Evolutionary conservation across 148 eudicot species (phyloP).

Genomic region (Nepenthes mirabilis): DNA sequence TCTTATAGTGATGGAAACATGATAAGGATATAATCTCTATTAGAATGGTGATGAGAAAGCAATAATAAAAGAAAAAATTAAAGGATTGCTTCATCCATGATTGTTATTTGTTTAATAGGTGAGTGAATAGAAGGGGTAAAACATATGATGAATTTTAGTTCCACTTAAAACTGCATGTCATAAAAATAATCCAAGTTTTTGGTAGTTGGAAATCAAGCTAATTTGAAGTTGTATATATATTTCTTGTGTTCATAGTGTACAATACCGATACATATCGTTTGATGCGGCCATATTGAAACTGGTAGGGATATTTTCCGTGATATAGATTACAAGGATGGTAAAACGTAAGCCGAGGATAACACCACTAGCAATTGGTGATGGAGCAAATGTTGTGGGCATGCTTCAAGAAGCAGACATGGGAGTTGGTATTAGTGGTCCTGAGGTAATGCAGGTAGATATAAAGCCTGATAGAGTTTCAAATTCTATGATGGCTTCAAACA

Average conservation of each 20-base stretch:
- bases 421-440: constrained; percentile 61
- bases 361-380: constrained; percentile 63
- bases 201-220: no score
- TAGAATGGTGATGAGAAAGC: background rate
- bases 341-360: constrained; percentile 43
- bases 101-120: no score
- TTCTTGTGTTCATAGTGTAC: background rate
- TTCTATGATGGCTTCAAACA: background rate
- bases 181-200: no score
- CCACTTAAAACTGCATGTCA: no score
- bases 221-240: background rate
- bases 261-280: background rate
- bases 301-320: background rate
- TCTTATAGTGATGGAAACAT: no score
- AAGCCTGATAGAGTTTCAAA: background rate
- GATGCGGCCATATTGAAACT: background rate
- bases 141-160: no score
- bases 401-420: constrained; percentile 79
- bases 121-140: no score
- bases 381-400: constrained; percentile 72
- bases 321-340: constrained; percentile 42
- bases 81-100: background rate
- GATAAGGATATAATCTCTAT: no score
- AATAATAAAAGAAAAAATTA: no score
- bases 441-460: constrained; percentile 60